A percentile compares a stretch with the other conserved stretches of the same genome.
Evolutionary conservation across 129 eudicot genomes (phyloP).

Genomic region (Glebionis coronaria): DNA sequence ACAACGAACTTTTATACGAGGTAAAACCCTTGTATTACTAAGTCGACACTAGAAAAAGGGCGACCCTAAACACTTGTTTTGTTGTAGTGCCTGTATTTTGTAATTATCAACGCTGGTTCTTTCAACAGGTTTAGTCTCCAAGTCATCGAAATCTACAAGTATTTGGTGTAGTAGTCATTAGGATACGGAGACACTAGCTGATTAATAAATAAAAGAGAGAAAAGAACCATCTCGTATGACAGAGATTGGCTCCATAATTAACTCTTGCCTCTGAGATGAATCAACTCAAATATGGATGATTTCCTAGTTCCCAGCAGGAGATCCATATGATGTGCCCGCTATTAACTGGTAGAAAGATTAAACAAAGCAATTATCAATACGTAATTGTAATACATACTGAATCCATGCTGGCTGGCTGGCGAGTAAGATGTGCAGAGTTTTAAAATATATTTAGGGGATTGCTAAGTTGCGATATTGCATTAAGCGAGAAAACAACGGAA

Average conservation of each 20-base stretch:
- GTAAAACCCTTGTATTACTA: too few relatives aligned
- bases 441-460: neutral
- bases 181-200: neutral
- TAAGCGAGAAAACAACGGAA: too few relatives aligned
- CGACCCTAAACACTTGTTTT: too few relatives aligned
- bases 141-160: constrained; percentile 67
- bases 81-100: too few relatives aligned
- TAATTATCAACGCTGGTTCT: constrained; percentile 51
- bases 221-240: constrained; percentile 73
- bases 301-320: constrained; percentile 44
- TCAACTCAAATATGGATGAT: constrained; percentile 82
- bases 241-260: constrained; percentile 87
- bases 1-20: too few relatives aligned
- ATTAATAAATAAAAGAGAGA: constrained; percentile 3
- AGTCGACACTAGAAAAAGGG: too few relatives aligned
- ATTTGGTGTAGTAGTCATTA: constrained; percentile 14
- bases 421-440: neutral
- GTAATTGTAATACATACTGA: neutral
- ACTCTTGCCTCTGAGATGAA: constrained; percentile 90
- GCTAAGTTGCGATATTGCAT: too few relatives aligned
- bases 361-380: constrained; percentile 6
- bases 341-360: too few relatives aligned
- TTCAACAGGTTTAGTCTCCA: constrained; percentile 54
- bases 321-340: constrained; percentile 55
- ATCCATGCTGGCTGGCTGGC: too few relatives aligned